Conservation (phyloP, 345 rosid genomes). For the Sisymbrium irio region DNA sequence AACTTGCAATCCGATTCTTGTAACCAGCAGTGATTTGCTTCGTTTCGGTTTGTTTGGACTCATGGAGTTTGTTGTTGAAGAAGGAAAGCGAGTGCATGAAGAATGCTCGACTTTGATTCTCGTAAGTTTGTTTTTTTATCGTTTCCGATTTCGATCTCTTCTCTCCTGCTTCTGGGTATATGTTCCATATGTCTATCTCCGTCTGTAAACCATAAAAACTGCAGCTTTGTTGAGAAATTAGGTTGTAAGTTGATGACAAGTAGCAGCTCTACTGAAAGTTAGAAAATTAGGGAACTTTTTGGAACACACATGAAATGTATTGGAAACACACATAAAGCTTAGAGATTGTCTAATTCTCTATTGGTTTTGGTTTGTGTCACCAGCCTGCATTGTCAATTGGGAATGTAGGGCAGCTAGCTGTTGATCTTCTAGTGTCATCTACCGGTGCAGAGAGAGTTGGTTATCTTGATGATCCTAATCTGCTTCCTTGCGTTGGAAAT, state of each 20-base stretch:
- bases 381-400: conserved; percentile 94
- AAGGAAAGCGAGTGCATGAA: conserved; percentile 48
- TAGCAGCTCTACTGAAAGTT: background rate
- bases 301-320: background rate
- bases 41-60: background rate
- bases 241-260: background rate
- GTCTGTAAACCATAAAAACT: background rate
- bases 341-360: background rate
- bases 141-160: conserved; percentile 16
- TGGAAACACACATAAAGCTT: background rate
- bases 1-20: conserved; percentile 15
- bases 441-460: conserved; percentile 65
- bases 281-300: conserved; percentile 3
- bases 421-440: conserved; percentile 81
- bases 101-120: conserved; percentile 67
- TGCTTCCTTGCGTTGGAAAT: conserved; percentile 90
- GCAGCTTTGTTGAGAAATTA: conserved; percentile 5
- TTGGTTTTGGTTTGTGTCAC: background rate
- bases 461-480: conserved; percentile 65
- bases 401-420: conserved; percentile 87
- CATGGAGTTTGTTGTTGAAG: conserved; percentile 68
- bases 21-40: background rate
- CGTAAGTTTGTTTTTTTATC: conserved; percentile 33
- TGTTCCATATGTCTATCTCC: background rate
- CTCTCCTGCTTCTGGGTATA: background rate